Base-by-base conservation (phyloP, 208 protist genomes). In the Lotmaria passim region DNA sequence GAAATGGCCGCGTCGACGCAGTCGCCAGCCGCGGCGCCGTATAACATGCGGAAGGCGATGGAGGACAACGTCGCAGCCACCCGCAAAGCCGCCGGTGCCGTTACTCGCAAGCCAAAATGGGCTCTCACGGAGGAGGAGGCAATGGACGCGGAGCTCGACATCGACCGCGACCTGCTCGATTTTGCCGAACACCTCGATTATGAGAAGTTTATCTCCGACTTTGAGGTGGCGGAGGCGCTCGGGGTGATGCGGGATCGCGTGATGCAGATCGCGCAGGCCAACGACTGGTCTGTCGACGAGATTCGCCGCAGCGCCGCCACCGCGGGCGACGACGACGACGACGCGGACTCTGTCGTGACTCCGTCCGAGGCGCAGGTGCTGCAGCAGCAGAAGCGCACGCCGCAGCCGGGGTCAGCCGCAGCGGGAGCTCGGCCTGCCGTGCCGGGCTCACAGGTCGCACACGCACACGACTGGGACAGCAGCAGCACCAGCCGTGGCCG, bases 81-180 rank as follows among this genome's bases (percentile, higher is more conserved):
- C 19, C 57, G 21, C 33, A 79, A 72, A 38, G 50, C 59, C 8
- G 26, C 51, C 5, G 38, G 48, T 56, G 34, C 19, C 8, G 31
- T 26, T 66, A 69, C 51, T 71, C 78, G 62, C 30, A 97, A 97
- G 73, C 93, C 93, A 19, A 91, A 95, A 79, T 97, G 93, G 91
- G 93, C 93, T 23, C 84, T 97, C 73, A 97, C 93, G 28, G 90
- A 95, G 69, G 90, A 97, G 41, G 93, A 97, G 73, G 93, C 93
- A 0, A 50, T 97, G 30, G 91, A 95, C 59, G 86, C 71, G 47
- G 93, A 97, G 67, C 74, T 96, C 30, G 82, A 66, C 14, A 36
- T 79, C 19, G 79, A 85, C 41, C 73, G 83, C 28, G 88, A 93
- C 57, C 79, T 97, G 3, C 75, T 97, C 47, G 76, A 92, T 50